phyloP scores from a whole-genome alignment of 768 basidiomycete species.

The Tricholoma saponaceum region DNA sequence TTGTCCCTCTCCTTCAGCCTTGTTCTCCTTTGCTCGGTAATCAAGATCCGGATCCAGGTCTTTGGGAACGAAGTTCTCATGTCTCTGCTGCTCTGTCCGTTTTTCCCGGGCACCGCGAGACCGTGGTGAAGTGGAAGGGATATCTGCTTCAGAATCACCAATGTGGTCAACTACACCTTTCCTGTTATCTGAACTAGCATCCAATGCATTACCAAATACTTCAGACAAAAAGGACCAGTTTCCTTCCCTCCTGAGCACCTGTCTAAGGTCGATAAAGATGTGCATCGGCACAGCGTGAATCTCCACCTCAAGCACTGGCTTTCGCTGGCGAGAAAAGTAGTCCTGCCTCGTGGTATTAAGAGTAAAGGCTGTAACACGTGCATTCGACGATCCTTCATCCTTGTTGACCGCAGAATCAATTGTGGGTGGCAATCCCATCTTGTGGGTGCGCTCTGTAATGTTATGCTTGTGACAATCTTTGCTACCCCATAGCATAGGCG shows the following conservation, averaged over 20 bases:
- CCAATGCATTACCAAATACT: slow-evolving; percentile 9
- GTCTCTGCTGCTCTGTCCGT: slow-evolving; percentile 35
- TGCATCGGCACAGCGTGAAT: slow-evolving; percentile 63
- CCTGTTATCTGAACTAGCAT: background rate
- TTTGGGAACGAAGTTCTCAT: slow-evolving; percentile 52
- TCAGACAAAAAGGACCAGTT: slow-evolving; percentile 49
- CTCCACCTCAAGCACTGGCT: slow-evolving; percentile 24
- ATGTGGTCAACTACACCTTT: background rate
- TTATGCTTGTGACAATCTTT: slow-evolving; percentile 27
- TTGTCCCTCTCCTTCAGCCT: background rate
- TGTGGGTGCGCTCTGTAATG: slow-evolving; percentile 5
- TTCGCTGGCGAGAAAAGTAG: background rate
- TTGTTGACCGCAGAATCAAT: no score
- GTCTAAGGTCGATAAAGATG: slow-evolving; percentile 66
- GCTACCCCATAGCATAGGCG: slow-evolving; percentile 61
- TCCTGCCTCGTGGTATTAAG: slow-evolving; percentile 1
- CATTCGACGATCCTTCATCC: background rate
- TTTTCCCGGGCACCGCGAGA: slow-evolving; percentile 12
- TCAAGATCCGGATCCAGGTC: slow-evolving; percentile 55
- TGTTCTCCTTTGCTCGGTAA: slow-evolving; percentile 24
- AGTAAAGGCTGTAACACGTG: slow-evolving; percentile 4
- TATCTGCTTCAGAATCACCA: slow-evolving; percentile 29
- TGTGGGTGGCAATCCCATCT: background rate
- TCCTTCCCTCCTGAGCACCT: slow-evolving; percentile 33
- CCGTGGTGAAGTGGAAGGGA: slow-evolving; percentile 35